phyloP scores from a whole-genome alignment of 2,329 filamentous ascomycete species.

The Claviceps sp. region DNA sequence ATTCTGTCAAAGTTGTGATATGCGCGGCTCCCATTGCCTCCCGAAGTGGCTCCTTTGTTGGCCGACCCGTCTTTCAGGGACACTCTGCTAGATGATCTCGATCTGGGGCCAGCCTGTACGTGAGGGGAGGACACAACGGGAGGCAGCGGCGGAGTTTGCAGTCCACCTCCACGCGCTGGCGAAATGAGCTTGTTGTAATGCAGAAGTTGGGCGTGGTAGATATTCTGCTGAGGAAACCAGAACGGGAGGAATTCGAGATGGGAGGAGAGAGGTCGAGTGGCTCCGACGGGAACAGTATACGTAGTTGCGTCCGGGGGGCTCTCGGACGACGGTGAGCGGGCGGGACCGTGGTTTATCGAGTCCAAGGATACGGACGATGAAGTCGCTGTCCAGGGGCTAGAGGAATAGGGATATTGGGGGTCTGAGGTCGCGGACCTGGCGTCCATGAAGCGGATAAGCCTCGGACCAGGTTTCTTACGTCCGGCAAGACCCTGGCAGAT shows the following conservation, averaged over 20 bases:
- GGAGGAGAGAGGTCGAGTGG: constrained; percentile 23
- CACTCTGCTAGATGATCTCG: constrained; percentile 47
- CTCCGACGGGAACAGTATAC: constrained; percentile 9
- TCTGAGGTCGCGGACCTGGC: constrained; percentile 24
- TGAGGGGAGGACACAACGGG: constrained; percentile 42
- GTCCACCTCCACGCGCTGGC: constrained; percentile 39
- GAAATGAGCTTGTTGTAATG: constrained; percentile 55
- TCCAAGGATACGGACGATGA: constrained; percentile 13
- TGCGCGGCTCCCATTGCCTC: constrained; percentile 53
- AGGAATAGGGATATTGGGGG: constrained; percentile 24
- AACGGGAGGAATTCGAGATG: constrained; percentile 43
- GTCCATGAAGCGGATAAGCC: constrained; percentile 23
- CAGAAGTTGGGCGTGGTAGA: constrained; percentile 48
- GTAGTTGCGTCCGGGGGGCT: constrained; percentile 17
- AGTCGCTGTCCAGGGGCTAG: constrained; percentile 19
- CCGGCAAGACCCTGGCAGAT: background rate
- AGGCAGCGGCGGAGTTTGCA: constrained; percentile 42
- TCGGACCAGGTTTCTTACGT: constrained; percentile 2
- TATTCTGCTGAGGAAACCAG: constrained; percentile 44
- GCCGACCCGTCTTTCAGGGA: constrained; percentile 38
- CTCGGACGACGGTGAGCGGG: constrained; percentile 15
- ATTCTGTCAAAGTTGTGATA: constrained; percentile 44
- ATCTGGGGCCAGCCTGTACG: constrained; percentile 42
- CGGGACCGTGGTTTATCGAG: constrained; percentile 13
- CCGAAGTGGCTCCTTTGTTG: constrained; percentile 34